Evolutionary conservation across 1,284 basidiomycete genomes (phyloP), one percentile per base, ranked within the genome.

Genomic region (Sanghuangporus baumii): DNA sequence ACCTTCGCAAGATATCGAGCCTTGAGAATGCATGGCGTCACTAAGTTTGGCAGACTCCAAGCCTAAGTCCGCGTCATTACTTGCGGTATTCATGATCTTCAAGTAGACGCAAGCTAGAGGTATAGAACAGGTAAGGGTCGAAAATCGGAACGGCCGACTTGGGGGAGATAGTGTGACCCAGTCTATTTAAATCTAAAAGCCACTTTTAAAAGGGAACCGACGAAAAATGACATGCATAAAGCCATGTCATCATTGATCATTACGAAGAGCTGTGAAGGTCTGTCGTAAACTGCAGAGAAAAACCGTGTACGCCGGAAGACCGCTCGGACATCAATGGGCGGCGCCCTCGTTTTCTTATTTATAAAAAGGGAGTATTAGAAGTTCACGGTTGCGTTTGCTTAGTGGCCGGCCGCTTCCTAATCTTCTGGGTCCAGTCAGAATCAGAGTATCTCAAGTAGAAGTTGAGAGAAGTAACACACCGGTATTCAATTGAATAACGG

Each of bases 1-100:
- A n/a, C 51, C 51, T 23, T 54, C 50, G 9, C 40, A 20, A 7
- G 59, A 60, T 18, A 60, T 50, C 11, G 59, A 60, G 38, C 51
- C 43, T 23, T 55, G 41, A 8, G 59, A 60, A 18, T 34, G 36
- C 23, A 51, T 31, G 14, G 20, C 38, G 31, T 55, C 59, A 34
- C 31, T 38, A 34, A 55, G n/a, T n/a, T 55, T 41, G 6, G 23
- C 16, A 16, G 54, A 20, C 18, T 59, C 46, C 51, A 26, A 40
- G 12, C 40, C 41, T 26, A 47, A 6, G 6, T 48, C 57, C 20
- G 23, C 26, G 18, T 58, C 43, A n/a, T 46, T 43, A 12, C 6
- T 48, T 8, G 43, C 43, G 12, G 37, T 8, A 31, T 41, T 43
- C 43, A 58, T 48, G 43, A 20, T n/a, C 11, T 3, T 18, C n/a